These are phyloP conservation scores for Arthrocladium fulminans DNA, from an alignment of 2,329 filamentous ascomycete genomes.

Conservation along the genomic window DNA sequence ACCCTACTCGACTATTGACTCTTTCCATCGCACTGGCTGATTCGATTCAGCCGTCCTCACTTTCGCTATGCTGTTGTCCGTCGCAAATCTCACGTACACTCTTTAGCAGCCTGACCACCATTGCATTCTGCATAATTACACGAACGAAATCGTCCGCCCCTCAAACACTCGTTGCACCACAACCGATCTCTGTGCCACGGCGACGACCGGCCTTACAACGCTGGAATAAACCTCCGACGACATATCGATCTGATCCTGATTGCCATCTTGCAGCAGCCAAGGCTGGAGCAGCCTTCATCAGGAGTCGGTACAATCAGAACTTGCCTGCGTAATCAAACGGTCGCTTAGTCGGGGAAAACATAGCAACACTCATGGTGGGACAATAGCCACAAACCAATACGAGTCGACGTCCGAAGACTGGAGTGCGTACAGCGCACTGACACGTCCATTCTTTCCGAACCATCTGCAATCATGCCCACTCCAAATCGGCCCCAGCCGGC, in stretches of 20 bases:
- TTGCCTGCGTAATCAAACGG: neutral
- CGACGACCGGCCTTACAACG: neutral
- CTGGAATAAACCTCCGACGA: neutral
- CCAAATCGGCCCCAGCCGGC: conserved; percentile 55
- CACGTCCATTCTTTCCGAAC: neutral
- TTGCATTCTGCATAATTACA: neutral
- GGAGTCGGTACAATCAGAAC: too few species aligned
- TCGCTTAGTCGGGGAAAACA: neutral
- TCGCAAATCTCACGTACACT: neutral
- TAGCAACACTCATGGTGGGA: neutral
- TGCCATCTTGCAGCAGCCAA: neutral
- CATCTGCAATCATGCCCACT: conserved; percentile 36
- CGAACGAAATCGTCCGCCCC: neutral
- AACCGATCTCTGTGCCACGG: neutral
- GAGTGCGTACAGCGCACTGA: conserved; percentile 6
- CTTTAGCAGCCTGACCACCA: too few species aligned
- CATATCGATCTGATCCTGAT: neutral
- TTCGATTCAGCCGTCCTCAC: conserved; percentile 3
- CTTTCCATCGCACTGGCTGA: neutral
- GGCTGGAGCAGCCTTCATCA: too few species aligned
- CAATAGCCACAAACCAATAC: neutral
- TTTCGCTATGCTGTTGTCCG: conserved; percentile 4
- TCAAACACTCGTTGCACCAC: neutral
- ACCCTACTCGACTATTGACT: neutral
- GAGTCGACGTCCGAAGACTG: neutral